Evolutionary conservation across 345 rosid species (phyloP), one percentile per base, ranked within the genome.

Genomic region (Mallotus nudiflorus): DNA sequence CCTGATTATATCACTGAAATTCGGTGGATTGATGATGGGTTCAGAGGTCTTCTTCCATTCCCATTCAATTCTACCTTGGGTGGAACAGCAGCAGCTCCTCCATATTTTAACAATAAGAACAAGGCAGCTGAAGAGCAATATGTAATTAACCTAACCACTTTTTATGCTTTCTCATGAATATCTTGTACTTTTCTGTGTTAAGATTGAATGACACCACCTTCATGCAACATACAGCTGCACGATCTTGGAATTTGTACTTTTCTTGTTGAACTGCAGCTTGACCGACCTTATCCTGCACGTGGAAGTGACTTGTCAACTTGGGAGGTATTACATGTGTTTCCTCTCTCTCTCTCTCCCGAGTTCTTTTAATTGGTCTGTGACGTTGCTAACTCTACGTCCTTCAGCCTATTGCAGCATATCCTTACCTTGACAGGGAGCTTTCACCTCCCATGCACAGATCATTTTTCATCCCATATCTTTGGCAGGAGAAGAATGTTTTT

Each of bases 1-100:
- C 99, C 99, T 33, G 76, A 76, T 53, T 92, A 66, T 73, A 73
- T 95, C 7, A 70, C 87, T 68, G 86, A 87, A 80, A 90, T 95
- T 49, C 81, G 86, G 48, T 95, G 99, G 99, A 86, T 90, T 39
- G 96, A 95, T 78, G 99, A 95, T 73, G 99, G 98, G 15, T 92
- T 95, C 85, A 85, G 78, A 9, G 98, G 99, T 69, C 92, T 95
- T 76, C 97, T 95, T 76, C 99, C 99, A 33, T 73, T 90, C 59
- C 99, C 96, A 19, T 95, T 85, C 77, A 95, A 95, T 75, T 81
- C 84, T 57, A 83, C 94, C 45, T 74, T 92, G 52, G 96, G 99
- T 8, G 99, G 99, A 73, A 95, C 97, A 74, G 81, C 98, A 66
- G 90, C 97, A 9, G 89, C 97, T 68, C 97, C 96, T 19, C 78